Conservation (phyloP, 257 asterid genomes). For the Gentiana dahurica region DNA sequence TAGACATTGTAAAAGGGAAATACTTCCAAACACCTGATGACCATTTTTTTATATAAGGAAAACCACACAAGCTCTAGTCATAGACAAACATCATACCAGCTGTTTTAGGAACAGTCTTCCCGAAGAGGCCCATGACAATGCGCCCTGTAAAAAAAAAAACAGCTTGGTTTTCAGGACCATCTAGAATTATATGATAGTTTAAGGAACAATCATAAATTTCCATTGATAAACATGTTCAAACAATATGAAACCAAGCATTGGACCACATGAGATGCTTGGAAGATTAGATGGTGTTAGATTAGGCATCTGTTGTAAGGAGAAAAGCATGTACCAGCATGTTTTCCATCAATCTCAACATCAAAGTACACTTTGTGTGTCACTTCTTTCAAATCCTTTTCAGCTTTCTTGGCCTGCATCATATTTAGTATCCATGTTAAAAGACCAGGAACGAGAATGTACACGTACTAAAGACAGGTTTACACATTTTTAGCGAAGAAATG, state of each 20-base stretch:
- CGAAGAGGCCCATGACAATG: conserved; percentile 85
- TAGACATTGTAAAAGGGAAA: not conserved
- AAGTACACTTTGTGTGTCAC: conserved; percentile 72
- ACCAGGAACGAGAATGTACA: not conserved
- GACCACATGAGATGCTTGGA: conserved; percentile 41
- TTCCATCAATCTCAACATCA: conserved; percentile 81
- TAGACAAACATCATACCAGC: conserved; percentile 43
- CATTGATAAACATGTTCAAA: conserved; percentile 31
- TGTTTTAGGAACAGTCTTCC: conserved; percentile 90
- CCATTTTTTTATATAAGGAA: too few species aligned
- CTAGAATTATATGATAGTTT: not conserved
- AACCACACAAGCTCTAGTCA: not conserved
- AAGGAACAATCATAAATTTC: not conserved
- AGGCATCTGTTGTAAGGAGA: not conserved
- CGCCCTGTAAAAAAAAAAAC: conserved; percentile 47
- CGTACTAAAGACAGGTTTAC: too few species aligned
- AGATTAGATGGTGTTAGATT: too few species aligned
- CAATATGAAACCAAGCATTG: conserved; percentile 51
- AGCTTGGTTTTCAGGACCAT: conserved; percentile 1
- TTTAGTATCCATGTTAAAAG: not conserved
- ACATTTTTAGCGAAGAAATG: too few species aligned
- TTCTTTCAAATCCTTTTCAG: conserved; percentile 55
- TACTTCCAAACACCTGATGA: not conserved
- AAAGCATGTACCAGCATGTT: conserved; percentile 55
- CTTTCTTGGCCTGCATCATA: conserved; percentile 60